phyloP scores from a whole-genome alignment of 2,329 filamentous ascomycete species.

The Rhytidhysteron rufulum region DNA sequence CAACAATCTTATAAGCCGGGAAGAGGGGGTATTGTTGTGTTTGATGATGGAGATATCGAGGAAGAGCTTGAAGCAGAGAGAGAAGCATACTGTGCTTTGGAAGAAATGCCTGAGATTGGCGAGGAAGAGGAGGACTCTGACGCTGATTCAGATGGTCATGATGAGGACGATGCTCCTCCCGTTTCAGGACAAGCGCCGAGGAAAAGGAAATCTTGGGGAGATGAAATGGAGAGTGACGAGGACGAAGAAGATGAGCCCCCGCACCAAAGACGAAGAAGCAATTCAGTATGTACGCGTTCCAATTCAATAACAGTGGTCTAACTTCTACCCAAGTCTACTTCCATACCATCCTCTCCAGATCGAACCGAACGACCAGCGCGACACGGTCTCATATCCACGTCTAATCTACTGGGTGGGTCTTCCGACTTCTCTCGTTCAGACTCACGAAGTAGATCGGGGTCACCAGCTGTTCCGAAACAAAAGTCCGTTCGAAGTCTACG shows the following conservation, averaged over 20 bases:
- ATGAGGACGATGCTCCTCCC: conserved; percentile 45
- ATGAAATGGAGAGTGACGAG: conserved; percentile 57
- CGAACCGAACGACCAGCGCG: conserved; percentile 57
- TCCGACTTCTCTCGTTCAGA: conserved; percentile 39
- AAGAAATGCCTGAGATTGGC: conserved; percentile 86
- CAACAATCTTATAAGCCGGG: conserved; percentile 69
- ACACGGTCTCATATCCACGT: conserved; percentile 48
- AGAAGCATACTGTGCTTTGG: conserved; percentile 78
- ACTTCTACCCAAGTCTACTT: conserved; percentile 17
- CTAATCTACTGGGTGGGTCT: conserved; percentile 27
- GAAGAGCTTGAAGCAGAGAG: conserved; percentile 71
- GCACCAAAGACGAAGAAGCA: conserved; percentile 76
- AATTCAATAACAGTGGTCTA: conserved; percentile 50
- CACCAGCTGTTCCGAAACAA: conserved; percentile 35
- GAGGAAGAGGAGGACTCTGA: conserved; percentile 62
- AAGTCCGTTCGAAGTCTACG: conserved; percentile 70
- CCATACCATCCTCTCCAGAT: conserved; percentile 65
- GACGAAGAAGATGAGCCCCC: conserved; percentile 74
- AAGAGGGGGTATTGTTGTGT: conserved; percentile 85
- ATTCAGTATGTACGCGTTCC: conserved; percentile 63
- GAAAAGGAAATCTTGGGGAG: conserved; percentile 40
- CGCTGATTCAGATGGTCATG: conserved; percentile 57
- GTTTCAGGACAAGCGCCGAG: conserved; percentile 32
- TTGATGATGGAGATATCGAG: conserved; percentile 93
- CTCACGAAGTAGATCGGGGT: conserved; percentile 33